phyloP scores from a whole-genome alignment of 768 basidiomycete genomes.

The Jaapia argillacea region DNA sequence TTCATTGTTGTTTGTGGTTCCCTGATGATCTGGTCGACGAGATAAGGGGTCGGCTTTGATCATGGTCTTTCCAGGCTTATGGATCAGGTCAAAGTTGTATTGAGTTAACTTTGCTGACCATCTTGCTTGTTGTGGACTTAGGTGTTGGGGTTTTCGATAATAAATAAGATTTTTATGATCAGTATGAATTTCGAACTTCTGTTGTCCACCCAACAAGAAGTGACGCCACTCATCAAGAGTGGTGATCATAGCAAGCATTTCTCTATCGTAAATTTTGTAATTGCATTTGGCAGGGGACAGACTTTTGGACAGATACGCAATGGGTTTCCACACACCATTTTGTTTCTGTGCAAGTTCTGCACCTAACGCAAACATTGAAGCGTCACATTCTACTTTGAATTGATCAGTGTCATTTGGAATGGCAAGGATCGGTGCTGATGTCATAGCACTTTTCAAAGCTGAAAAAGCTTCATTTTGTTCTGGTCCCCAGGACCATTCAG shows the following conservation, averaged over 20 bases:
- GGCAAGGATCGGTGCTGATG: background rate
- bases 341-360: constrained; percentile 17
- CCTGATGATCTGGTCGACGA: background rate
- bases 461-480: background rate
- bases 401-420: background rate
- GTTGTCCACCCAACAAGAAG: constrained; percentile 16
- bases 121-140: constrained; percentile 21
- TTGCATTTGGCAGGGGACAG: too few relatives aligned
- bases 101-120: constrained; percentile 16
- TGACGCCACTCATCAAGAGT: constrained; percentile 16
- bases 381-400: constrained; percentile 3
- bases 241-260: constrained; percentile 25
- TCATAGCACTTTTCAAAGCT: background rate
- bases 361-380: constrained; percentile 15
- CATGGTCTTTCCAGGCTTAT: background rate
- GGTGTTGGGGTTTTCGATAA: constrained; percentile 12
- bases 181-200: too few relatives aligned
- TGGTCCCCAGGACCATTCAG: constrained; percentile 1
- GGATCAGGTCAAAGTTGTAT: constrained; percentile 7
- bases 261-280: constrained; percentile 22
- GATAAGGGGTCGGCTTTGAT: constrained; percentile 1
- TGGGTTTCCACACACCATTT: constrained; percentile 11
- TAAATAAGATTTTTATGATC: constrained; percentile 23
- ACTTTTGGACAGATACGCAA: constrained; percentile 14
- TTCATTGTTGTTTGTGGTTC: background rate